Base-by-base conservation (phyloP, 352 stramenopile species). In the Achlya hypogyna region DNA sequence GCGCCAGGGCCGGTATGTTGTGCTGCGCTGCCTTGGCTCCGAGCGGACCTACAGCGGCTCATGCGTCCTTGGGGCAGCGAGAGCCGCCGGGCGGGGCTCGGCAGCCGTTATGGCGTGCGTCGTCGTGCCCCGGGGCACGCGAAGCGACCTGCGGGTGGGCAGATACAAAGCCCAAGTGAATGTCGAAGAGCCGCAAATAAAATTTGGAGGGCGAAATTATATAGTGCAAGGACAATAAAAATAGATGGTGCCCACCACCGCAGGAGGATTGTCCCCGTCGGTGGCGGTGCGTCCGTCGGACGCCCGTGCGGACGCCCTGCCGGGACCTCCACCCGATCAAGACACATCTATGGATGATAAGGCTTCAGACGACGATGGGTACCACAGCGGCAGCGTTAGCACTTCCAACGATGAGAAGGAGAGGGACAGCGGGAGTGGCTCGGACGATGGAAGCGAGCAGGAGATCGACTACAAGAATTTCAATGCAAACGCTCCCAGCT, bases 181-280 rank as follows among this genome's bases (percentile, higher is more conserved):
- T n/a, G n/a, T n/a, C n/a, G n/a, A n/a, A n/a, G n/a, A n/a, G n/a
- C n/a, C n/a, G n/a, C n/a, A 62, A 49, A 63, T 63, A 49, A 63
- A 28, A 28, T 51, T 20, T 64, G 8, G 3, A 51, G 47, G 31
- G 23, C 40, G 12, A 34, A 16, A 35, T 42, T 45, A 23, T 29
- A 32, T 22, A 27, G 16, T 60, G 20, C 28, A 22, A 60, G 45
- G 52, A 32, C 54, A 40, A n/a, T 35, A 52, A 52, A 64, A 64
- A 64, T 64, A 64, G 54, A 64, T 64, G 54, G 54, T 64, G 54
- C 54, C 40, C 23, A 64, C 54, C 54, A 52, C 31, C 54, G 38
- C 54, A 35, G 54, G 32, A 9, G 38, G 34, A 27, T 45, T 52
- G 38, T 38, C 53, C 29, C 53, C 53, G 34, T 25, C 20, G 23